phyloP scores from a whole-genome alignment of 148 eudicot genomes.

The Dianthus caryophyllus region DNA sequence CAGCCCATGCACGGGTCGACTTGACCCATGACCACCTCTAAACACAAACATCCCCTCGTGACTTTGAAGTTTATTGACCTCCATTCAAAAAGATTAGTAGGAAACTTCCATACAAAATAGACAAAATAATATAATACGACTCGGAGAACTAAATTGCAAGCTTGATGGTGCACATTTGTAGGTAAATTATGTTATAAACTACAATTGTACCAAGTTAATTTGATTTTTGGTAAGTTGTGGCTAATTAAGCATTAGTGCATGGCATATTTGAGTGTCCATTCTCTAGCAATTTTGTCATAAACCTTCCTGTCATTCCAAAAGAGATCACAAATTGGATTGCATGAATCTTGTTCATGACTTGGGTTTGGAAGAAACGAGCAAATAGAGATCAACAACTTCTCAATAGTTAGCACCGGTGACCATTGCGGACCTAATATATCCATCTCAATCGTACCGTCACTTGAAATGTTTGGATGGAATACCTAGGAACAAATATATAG shows the following conservation, averaged over 20 bases:
- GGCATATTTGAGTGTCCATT: slow-evolving; percentile 27
- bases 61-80: no score
- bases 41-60: no score
- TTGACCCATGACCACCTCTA: no score
- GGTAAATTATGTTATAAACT: no score
- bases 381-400: slow-evolving; percentile 9
- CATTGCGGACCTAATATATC: slow-evolving; percentile 1
- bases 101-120: no score
- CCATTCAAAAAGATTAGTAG: no score
- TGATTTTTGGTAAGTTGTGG: no score
- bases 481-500: slow-evolving; percentile 8
- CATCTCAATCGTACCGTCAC: slow-evolving; percentile 15
- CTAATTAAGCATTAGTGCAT: not conserved
- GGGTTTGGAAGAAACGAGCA: slow-evolving; percentile 19
- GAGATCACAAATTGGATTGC: slow-evolving; percentile 16
- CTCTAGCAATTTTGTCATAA: slow-evolving; percentile 21
- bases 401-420: slow-evolving; percentile 13
- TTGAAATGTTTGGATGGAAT: slow-evolving; percentile 19
- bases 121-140: no score
- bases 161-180: no score
- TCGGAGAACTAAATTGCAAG: no score
- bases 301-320: slow-evolving; percentile 16
- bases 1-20: no score
- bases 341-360: slow-evolving; percentile 9
- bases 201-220: no score